Percentiles rank a stretch among this genome's conserved stretches.
phyloP scores from a whole-genome alignment of 345 rosid genomes.

The Lepidium aucheri region DNA sequence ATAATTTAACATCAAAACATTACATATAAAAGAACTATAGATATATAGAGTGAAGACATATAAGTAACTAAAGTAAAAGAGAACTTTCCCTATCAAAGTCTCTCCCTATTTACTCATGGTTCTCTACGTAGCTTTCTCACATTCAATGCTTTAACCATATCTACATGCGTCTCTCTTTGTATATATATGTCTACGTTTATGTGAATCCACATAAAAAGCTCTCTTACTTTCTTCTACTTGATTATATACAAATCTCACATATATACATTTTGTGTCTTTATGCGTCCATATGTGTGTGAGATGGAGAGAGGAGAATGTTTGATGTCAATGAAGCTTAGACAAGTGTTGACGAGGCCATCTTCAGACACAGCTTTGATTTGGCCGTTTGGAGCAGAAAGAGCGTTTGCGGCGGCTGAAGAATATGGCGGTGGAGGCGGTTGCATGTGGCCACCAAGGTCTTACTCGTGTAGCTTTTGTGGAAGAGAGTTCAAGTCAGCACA shows the following conservation, averaged over 20 bases:
- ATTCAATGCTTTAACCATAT: constrained; percentile 26
- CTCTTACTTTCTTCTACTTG: not conserved
- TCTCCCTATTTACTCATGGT: constrained; percentile 29
- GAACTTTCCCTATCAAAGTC: constrained; percentile 21
- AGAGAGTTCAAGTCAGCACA: constrained; percentile 52
- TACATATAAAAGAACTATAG: not conserved
- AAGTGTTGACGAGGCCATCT: constrained; percentile 5
- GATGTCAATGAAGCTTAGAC: constrained; percentile 22
- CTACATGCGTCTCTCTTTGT: constrained; percentile 16
- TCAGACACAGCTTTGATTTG: constrained; percentile 4
- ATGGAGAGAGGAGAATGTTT: constrained; percentile 22
- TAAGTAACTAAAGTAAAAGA: constrained; percentile 22
- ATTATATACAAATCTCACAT: not conserved
- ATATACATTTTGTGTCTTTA: not conserved
- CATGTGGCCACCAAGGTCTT: constrained; percentile 45
- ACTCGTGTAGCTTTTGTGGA: constrained; percentile 39
- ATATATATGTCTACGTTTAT: constrained; percentile 16
- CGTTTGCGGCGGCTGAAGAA: constrained; percentile 54
- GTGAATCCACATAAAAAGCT: not conserved
- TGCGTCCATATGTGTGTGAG: not conserved
- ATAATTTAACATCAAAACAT: not conserved
- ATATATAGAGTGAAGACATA: constrained; percentile 11
- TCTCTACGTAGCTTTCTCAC: constrained; percentile 22
- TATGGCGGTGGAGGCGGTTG: constrained; percentile 31
- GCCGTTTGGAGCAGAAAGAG: constrained; percentile 38